Conservation (phyloP, 139 green algal species). For the Chlamydomonas asymmetrica region DNA sequence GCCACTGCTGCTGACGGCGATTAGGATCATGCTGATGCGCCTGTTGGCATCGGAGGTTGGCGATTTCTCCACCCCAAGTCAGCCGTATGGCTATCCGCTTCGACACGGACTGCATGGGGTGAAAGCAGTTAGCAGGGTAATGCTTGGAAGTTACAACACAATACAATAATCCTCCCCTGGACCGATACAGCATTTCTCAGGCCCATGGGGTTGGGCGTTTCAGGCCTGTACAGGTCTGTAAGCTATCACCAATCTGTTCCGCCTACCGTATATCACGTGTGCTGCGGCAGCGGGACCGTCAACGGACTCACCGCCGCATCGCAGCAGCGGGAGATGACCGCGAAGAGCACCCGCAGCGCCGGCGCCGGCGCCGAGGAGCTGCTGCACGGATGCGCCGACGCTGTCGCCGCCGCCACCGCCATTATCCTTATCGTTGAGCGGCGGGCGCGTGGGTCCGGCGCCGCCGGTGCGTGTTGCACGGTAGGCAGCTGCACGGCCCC, state of each 20-base stretch:
- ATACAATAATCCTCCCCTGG: background rate
- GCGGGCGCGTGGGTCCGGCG: no score
- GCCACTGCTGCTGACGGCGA: background rate
- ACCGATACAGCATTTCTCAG: background rate
- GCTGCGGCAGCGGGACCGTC: no score
- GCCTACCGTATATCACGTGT: background rate
- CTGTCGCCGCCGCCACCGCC: no score
- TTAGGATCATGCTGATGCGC: background rate
- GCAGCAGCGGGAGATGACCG: slow-evolving; percentile 15
- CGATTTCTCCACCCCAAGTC: background rate
- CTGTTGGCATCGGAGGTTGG: background rate
- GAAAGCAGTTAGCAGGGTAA: background rate
- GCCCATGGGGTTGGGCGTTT: background rate
- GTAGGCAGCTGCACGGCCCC: no score
- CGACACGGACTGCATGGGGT: background rate
- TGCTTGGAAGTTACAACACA: background rate
- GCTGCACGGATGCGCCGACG: no score
- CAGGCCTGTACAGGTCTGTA: background rate
- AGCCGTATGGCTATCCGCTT: background rate
- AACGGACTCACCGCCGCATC: slow-evolving; percentile 19
- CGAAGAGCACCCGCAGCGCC: slow-evolving; percentile 24
- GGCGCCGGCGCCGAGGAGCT: no score
- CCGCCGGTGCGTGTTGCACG: no score
- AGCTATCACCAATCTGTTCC: background rate
- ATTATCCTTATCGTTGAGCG: no score